Evolutionary conservation across 208 protist species (phyloP), one percentile per base, ranked within the genome.

Genomic region (Crithidia sp.): DNA sequence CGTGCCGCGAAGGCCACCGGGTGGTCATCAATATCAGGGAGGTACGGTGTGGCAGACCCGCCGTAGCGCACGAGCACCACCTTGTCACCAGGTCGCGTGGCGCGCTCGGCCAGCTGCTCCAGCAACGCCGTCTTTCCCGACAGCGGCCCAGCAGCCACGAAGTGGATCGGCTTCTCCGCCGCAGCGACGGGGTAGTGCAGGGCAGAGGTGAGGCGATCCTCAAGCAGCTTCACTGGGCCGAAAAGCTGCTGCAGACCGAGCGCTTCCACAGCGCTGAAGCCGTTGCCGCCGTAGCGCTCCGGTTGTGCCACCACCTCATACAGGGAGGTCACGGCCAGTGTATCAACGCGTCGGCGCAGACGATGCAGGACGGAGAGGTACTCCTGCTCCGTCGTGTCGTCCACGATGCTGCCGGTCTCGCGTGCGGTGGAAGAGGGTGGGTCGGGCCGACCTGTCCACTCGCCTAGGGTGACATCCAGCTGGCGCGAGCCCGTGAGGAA

Each of bases 11-110:
- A 93, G 50, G 91, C 88, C 10, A 93, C 59, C 6, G 91, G 91
- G 66, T 95, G 86, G 72, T 95, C 91, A 54, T 95, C 91, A 43
- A 95, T 65, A 60, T 91, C 91, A 0, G 91, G 82, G 13, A 89
- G 66, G 81, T 93, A 93, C 6, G 91, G 91, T 36, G 86, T 91
- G n/a, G 88, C 69, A 37, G 85, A 68, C 40, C 88, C 81, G 54
- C 78, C 76, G 74, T 95, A 95, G 50, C 91, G 91, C 47, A 95
- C 87, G 44, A 92, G 61, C 17, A 91, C 82, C 0, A 86, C 84
- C n/a, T 76, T 80, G 76, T 86, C 81, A 9, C 81, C 85, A 10
- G 68, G 65, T 19, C 85, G 79, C 40, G 70, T 10, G 44, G 81
- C 78, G 43, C 86, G 84, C 68, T 73, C 74, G 12, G 76, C 75